These are phyloP conservation scores for Entomortierella beljakovae DNA, from an alignment of 192 early-diverging fungal species.

Conservation along the genomic window DNA sequence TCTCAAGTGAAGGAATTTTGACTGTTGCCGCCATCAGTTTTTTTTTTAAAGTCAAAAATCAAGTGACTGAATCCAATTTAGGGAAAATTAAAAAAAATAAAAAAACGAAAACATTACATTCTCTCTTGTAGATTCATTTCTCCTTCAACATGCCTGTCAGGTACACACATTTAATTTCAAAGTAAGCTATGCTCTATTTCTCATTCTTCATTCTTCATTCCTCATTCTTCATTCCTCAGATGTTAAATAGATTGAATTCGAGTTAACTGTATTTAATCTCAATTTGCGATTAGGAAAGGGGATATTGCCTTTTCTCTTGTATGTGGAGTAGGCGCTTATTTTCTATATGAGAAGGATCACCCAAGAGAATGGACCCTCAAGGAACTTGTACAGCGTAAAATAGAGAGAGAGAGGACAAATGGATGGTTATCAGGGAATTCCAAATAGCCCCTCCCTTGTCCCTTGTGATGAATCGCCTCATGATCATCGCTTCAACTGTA, in stretches of 20 bases:
- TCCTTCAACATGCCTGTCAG: constrained; percentile 14
- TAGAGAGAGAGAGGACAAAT: constrained; percentile 43
- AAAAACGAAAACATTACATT: no score
- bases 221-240: background rate
- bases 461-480: no score
- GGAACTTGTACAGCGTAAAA: constrained; percentile 56
- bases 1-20: no score
- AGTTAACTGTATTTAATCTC: background rate
- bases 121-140: background rate
- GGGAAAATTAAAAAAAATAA: no score
- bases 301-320: constrained; percentile 65
- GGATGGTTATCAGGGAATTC: constrained; percentile 40
- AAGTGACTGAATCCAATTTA: background rate
- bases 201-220: no score
- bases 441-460: constrained; percentile 7
- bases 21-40: no score
- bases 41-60: no score
- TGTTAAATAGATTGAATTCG: background rate
- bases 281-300: constrained; percentile 51
- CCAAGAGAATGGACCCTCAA: constrained; percentile 61
- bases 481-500: no score
- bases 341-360: constrained; percentile 66
- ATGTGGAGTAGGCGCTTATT: constrained; percentile 65
- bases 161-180: constrained; percentile 45
- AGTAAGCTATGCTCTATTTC: no score